Conservation (phyloP, 257 asterid species). For the Fraxinus excelsior region DNA sequence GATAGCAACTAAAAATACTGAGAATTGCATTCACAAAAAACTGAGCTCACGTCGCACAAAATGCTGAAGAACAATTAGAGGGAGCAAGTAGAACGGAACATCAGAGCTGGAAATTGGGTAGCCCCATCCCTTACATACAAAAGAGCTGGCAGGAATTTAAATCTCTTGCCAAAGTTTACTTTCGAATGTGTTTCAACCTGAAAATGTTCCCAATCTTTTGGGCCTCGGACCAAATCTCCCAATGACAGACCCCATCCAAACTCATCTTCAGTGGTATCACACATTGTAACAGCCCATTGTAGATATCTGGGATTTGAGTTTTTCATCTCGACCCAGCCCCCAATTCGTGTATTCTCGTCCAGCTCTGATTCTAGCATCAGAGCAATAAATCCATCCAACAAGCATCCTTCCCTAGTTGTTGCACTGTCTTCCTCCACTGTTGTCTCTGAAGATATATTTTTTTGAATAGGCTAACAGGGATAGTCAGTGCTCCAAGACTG, state of each 20-base stretch:
- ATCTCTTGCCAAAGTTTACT: slow-evolving; percentile 55
- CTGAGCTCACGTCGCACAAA: background rate
- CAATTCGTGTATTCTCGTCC: slow-evolving; percentile 58
- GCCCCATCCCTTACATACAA: slow-evolving; percentile 56
- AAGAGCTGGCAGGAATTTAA: slow-evolving; percentile 68
- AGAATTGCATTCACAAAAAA: background rate
- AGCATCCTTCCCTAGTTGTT: slow-evolving; percentile 15
- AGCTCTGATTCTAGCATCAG: slow-evolving; percentile 60
- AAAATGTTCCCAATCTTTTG: slow-evolving; percentile 54
- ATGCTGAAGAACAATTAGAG: slow-evolving; percentile 32
- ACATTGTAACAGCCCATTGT: slow-evolving; percentile 69
- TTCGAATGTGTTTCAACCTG: slow-evolving; percentile 68
- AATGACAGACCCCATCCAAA: slow-evolving; percentile 80
- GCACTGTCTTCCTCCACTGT: slow-evolving; percentile 45
- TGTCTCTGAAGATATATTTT: slow-evolving; percentile 33
- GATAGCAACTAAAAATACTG: background rate
- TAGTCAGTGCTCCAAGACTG: slow-evolving; percentile 60
- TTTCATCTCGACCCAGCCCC: slow-evolving; percentile 80
- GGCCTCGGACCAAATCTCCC: slow-evolving; percentile 61
- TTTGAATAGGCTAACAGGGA: slow-evolving; percentile 49
- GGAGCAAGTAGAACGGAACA: slow-evolving; percentile 70
- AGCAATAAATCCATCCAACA: slow-evolving; percentile 60
- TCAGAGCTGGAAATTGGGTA: slow-evolving; percentile 63
- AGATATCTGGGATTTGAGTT: slow-evolving; percentile 42
- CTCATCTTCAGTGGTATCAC: slow-evolving; percentile 75